Conservation (phyloP, 1,284 basidiomycete species). For the Ceratobasidium theobromae region DNA sequence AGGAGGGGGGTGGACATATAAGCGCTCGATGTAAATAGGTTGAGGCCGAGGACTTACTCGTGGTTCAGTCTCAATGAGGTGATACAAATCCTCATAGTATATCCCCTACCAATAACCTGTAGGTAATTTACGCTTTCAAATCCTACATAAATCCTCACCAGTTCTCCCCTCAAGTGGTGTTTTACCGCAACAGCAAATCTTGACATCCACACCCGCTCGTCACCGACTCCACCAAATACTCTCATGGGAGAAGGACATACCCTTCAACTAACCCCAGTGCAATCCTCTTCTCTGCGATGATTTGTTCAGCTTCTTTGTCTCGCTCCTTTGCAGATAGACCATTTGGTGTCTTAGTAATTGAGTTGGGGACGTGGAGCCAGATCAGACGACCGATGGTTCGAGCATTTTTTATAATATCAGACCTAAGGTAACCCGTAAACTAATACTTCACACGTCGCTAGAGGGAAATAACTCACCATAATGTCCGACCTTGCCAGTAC, state of each 20-base stretch:
- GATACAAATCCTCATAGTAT: constrained; percentile 61
- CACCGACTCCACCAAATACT: no score
- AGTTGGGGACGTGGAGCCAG: constrained; percentile 62
- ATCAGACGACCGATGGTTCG: constrained; percentile 49
- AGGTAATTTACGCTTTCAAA: neutral
- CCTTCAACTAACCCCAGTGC: constrained; percentile 61
- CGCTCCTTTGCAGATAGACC: constrained; percentile 39
- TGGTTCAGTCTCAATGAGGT: constrained; percentile 46
- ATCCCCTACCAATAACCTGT: constrained; percentile 15
- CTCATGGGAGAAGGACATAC: no score
- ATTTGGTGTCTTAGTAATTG: constrained; percentile 43
- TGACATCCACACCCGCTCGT: no score
- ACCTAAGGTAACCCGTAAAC: neutral
- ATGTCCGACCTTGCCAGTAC: constrained; percentile 62
- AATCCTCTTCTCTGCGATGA: constrained; percentile 62
- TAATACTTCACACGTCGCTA: neutral
- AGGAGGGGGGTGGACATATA: no score
- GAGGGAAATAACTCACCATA: constrained; percentile 47
- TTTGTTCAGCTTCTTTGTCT: constrained; percentile 48
- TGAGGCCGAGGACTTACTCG: neutral
- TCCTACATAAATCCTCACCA: constrained; percentile 2
- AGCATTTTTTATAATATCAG: constrained; percentile 51
- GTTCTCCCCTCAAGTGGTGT: constrained; percentile 59
- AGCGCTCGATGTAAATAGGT: no score
- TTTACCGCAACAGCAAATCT: constrained; percentile 63